Evolutionary conservation across 2,329 filamentous ascomycete species (phyloP), one percentile per base, ranked within the genome.

Genomic region (Colletotrichum sp.): DNA sequence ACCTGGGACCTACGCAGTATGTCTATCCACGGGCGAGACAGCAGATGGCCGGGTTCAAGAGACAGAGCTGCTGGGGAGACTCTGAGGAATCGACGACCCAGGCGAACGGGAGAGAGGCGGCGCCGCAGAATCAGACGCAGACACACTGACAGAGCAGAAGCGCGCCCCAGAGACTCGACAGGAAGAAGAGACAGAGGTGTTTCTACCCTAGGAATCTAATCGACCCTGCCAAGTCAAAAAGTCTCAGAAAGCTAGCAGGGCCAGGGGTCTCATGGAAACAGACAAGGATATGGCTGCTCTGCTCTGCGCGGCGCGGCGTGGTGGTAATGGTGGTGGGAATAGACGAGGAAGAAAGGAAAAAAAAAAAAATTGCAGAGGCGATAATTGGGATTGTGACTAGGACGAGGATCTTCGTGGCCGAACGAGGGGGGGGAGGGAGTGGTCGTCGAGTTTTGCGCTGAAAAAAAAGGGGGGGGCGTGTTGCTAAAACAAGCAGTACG

Each of bases 241-340:
- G 75, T 76, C 75, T 76, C 75, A 76, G 71, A 67, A 63, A 75
- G 71, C 71, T 49, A 70, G 63, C 69, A 76, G 57, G 74, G 60
- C 71, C 59, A 32, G 66, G 64, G 66, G 44, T 49, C 44, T 57
- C 39, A 18, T 10, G 36, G 36, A 66, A 55, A n/a, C 21, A 30
- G 62, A 62, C 24, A 44, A 69, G 69, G 60, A 52, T 52, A 21
- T 60, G 30, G 28, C 59, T 62, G 59, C 30, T 62, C 59, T 64
- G 62, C 34, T 36, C 34, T 64, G 62, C n/a, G 34, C 62, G 12
- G 30, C 39, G 34, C 28, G 21, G 67, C 44, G 57, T 24, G 63
- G 49, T 26, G 30, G 36, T 68, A 68, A 30, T 57, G 36, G 34
- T 69, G 57, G 59, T 65, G 66, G 39, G 71, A 59, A 30, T 59